Conservation (phyloP, 116 monocot genomes). For the Phalaenopsis hybrid region DNA sequence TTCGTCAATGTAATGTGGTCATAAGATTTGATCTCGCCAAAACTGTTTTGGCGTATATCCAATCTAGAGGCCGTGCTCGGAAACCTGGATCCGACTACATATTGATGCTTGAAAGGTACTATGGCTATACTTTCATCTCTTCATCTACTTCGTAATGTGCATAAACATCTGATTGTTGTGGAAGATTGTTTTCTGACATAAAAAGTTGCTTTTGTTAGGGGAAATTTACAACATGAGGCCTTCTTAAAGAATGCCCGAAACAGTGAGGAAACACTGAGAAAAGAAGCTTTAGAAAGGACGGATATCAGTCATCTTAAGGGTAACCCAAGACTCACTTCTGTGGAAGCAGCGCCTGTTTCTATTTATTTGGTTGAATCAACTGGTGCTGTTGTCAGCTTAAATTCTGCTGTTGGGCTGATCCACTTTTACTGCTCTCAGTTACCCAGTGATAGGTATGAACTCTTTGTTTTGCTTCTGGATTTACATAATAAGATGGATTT, state of each 20-base stretch:
- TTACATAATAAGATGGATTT: neutral
- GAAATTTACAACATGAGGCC: slow-evolving; percentile 83
- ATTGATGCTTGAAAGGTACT: slow-evolving; percentile 92
- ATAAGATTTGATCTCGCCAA: slow-evolving; percentile 98
- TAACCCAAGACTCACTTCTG: slow-evolving; percentile 36
- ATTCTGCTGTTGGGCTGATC: slow-evolving; percentile 94
- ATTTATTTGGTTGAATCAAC: slow-evolving; percentile 90
- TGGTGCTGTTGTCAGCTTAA: slow-evolving; percentile 93
- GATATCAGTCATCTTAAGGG: slow-evolving; percentile 96
- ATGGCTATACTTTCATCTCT: neutral
- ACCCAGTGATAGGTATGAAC: slow-evolving; percentile 79
- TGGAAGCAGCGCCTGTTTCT: slow-evolving; percentile 54
- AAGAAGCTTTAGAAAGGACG: slow-evolving; percentile 93
- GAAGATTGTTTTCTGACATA: slow-evolving; percentile 6
- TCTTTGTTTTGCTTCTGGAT: slow-evolving; percentile 7
- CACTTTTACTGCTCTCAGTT: slow-evolving; percentile 97
- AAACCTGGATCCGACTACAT: slow-evolving; percentile 99
- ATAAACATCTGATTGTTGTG: neutral
- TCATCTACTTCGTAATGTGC: neutral
- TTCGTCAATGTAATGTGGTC: slow-evolving; percentile 96
- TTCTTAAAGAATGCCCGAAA: slow-evolving; percentile 93
- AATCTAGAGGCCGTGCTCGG: slow-evolving; percentile 96
- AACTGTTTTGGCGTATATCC: slow-evolving; percentile 98
- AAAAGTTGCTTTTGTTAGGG: slow-evolving; percentile 30
- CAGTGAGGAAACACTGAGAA: slow-evolving; percentile 93